Conservation (phyloP, 2,329 filamentous ascomycete species). For the Aspergillus sp. region DNA sequence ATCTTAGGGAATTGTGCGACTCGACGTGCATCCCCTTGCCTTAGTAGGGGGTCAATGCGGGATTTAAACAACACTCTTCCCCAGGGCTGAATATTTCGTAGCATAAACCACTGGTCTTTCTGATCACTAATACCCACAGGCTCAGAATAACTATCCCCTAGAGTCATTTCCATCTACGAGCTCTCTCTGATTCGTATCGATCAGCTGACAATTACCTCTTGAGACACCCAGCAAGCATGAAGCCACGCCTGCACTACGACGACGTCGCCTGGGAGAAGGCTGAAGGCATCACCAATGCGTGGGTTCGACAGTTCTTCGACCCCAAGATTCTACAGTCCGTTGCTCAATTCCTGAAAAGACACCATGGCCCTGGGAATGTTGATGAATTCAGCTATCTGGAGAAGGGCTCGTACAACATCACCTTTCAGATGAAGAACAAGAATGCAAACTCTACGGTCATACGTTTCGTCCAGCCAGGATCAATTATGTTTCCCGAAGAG, state of each 20-base stretch:
- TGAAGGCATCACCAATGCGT: too few species aligned
- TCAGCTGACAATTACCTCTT: too few species aligned
- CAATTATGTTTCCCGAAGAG: constrained; percentile 27
- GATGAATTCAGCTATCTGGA: not conserved
- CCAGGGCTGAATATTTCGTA: too few species aligned
- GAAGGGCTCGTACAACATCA: constrained; percentile 36
- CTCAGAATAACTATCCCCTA: too few species aligned
- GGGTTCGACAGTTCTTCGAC: not conserved
- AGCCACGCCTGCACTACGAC: not conserved
- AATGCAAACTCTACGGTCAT: constrained; percentile 28
- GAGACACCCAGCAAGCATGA: too few species aligned
- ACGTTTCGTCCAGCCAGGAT: constrained; percentile 32
- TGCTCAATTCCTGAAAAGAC: not conserved
- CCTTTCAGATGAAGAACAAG: constrained; percentile 32
- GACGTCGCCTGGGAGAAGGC: not conserved
- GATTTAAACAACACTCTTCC: too few species aligned
- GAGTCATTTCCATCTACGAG: too few species aligned
- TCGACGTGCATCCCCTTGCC: too few species aligned
- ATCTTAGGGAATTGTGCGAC: too few species aligned
- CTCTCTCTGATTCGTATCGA: accelerated
- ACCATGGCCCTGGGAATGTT: not conserved
- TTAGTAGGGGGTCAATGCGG: too few species aligned
- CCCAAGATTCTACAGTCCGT: not conserved
- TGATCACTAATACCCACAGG: too few species aligned
- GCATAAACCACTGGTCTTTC: too few species aligned